Evolutionary conservation across 805 yeast genomes (phyloP).

Genomic region (Pichia pseudocactophila): DNA sequence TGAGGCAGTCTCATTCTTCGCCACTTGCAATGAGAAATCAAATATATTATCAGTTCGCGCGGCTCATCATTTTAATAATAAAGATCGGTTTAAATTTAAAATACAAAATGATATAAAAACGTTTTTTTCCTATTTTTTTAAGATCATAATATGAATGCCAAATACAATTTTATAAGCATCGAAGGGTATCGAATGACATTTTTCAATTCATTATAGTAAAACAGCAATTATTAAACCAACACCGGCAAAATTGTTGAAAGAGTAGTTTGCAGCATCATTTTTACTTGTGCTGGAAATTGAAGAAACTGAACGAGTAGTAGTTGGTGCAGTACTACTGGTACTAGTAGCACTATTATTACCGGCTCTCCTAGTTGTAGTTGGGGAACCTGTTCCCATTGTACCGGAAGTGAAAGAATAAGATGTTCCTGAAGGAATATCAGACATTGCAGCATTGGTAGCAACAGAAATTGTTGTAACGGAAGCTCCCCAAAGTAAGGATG

Average conservation of each 20-base stretch:
- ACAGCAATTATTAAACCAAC: background rate
- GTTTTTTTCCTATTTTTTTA: too few relatives aligned
- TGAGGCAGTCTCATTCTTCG: too few relatives aligned
- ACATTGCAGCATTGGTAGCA: slow-evolving; percentile 4
- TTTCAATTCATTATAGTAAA: background rate
- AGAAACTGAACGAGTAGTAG: background rate
- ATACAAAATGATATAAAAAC: too few relatives aligned
- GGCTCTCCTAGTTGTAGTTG: background rate
- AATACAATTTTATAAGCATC: background rate
- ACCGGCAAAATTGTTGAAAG: background rate
- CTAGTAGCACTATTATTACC: background rate
- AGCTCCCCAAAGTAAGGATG: slow-evolving; percentile 31
- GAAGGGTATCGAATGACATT: background rate
- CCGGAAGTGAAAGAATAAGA: background rate
- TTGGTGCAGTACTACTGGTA: background rate
- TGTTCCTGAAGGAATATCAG: slow-evolving; percentile 3
- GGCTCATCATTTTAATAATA: too few relatives aligned
- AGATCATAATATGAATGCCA: too few relatives aligned
- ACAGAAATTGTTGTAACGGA: slow-evolving; percentile 4
- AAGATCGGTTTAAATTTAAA: too few relatives aligned
- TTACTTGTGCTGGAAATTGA: slow-evolving; percentile 1
- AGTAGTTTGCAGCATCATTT: background rate
- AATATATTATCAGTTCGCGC: too few relatives aligned
- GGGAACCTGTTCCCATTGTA: background rate
- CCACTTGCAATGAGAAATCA: too few relatives aligned